Evolutionary conservation across 331 rosid species (phyloP).

Genomic region (Dryas integrifolia): DNA sequence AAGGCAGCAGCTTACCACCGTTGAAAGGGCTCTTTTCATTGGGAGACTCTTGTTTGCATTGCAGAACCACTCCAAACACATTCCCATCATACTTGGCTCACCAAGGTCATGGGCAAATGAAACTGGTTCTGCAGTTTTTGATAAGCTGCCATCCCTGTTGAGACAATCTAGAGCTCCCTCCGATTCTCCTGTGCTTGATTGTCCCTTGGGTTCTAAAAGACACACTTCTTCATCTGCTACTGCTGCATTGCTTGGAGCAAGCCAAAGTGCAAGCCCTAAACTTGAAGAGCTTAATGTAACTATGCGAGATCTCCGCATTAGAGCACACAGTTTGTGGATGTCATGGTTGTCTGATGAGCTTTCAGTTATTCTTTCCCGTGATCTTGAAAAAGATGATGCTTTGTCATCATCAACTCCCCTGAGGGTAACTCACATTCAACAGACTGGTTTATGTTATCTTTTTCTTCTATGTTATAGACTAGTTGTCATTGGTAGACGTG

Average conservation of each 20-base stretch:
- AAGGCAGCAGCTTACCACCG: conserved; percentile 25
- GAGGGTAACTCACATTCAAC: conserved; percentile 55
- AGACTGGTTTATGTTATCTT: conserved; percentile 4
- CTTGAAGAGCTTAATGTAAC: conserved; percentile 64
- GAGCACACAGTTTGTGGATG: conserved; percentile 87
- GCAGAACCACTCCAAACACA: conserved; percentile 78
- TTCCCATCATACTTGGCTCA: conserved; percentile 81
- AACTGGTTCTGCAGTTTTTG: conserved; percentile 44
- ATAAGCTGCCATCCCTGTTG: conserved; percentile 56
- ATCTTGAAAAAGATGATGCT: conserved; percentile 72
- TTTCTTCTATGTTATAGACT: not conserved
- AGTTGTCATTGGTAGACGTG: not conserved
- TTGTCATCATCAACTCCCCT: conserved; percentile 68
- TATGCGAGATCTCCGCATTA: conserved; percentile 71
- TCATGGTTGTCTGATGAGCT: conserved; percentile 79
- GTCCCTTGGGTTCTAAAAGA: conserved; percentile 44
- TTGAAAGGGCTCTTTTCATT: conserved; percentile 83
- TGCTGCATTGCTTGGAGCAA: conserved; percentile 74
- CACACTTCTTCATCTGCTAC: conserved; percentile 53
- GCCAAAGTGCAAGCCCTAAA: conserved; percentile 72
- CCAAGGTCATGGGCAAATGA: conserved; percentile 81
- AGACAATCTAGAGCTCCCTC: conserved; percentile 55
- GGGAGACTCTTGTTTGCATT: conserved; percentile 91
- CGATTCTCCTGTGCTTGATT: conserved; percentile 55
- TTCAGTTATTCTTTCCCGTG: conserved; percentile 53